A percentile compares a stretch with the other conserved stretches of the same genome.
phyloP scores from a whole-genome alignment of 2,329 filamentous ascomycete genomes.

The Lasiodiplodia citricola region DNA sequence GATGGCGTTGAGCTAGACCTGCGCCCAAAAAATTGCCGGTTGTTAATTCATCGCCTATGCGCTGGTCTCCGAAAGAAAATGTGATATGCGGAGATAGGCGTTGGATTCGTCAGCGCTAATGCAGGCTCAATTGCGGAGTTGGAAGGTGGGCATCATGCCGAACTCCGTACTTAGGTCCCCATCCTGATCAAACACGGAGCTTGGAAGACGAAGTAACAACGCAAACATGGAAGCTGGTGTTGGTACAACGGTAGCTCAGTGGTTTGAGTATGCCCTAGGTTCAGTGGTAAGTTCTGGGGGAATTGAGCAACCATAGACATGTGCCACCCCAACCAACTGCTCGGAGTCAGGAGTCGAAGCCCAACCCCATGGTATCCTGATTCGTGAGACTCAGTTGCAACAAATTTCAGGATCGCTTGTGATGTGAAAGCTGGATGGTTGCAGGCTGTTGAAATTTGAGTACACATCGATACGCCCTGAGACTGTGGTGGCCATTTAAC shows the following conservation, averaged over 20 bases:
- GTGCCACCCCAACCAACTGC: background rate
- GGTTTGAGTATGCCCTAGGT: background rate
- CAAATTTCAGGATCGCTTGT: too few relatives aligned
- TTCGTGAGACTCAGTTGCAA: too few relatives aligned
- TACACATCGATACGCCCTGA: too few relatives aligned
- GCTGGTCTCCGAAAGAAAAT: background rate
- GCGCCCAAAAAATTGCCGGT: background rate
- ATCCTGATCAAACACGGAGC: background rate
- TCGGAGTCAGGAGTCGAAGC: background rate
- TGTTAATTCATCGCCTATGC: background rate
- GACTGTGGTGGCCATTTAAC: too few relatives aligned
- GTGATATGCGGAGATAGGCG: background rate
- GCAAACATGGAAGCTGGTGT: background rate
- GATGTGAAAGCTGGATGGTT: too few relatives aligned
- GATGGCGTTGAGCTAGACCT: background rate
- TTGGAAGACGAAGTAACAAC: background rate
- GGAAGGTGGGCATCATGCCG: background rate
- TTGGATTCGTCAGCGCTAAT: constrained; percentile 1
- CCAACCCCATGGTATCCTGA: background rate
- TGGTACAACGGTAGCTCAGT: background rate
- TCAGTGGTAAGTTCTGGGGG: background rate
- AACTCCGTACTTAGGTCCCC: background rate
- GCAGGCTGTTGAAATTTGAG: too few relatives aligned
- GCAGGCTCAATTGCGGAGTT: background rate
- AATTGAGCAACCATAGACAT: background rate